phyloP scores from a whole-genome alignment of 768 basidiomycete species.

The Dioszegia hungarica region DNA sequence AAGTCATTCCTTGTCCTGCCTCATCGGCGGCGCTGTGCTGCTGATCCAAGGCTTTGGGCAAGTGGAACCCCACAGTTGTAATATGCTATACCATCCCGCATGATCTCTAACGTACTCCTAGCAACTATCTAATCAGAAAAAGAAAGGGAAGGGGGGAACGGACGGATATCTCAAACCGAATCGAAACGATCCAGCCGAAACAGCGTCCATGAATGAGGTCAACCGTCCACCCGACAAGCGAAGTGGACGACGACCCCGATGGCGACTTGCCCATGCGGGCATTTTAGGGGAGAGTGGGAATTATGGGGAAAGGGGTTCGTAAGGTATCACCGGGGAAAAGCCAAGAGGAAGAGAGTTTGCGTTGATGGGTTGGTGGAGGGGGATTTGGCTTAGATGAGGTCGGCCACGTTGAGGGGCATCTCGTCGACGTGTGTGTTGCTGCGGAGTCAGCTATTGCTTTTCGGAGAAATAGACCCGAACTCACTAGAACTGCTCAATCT shows the following conservation, averaged over 20 bases:
- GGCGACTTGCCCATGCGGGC: constrained; percentile 19
- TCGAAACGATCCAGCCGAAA: constrained; percentile 24
- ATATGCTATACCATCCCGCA: constrained; percentile 7
- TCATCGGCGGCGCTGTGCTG: too few relatives aligned
- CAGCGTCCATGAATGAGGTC: constrained; percentile 20
- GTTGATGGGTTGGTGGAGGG: not conserved
- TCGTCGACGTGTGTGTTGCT: constrained; percentile 66
- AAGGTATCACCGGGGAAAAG: too few relatives aligned
- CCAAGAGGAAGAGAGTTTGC: not conserved
- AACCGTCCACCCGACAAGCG: constrained; percentile 34
- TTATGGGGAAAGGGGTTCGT: not conserved
- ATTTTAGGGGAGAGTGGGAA: not conserved
- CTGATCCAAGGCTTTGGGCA: too few relatives aligned
- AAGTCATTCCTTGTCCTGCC: too few relatives aligned
- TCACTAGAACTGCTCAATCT: constrained; percentile 98
- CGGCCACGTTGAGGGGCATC: constrained; percentile 94
- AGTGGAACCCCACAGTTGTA: too few relatives aligned
- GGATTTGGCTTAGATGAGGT: constrained; percentile 79
- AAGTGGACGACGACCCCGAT: constrained; percentile 37
- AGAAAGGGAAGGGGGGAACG: not conserved
- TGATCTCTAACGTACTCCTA: not conserved
- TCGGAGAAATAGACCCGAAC: constrained; percentile 46
- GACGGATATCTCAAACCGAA: constrained; percentile 18
- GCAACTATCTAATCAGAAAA: not conserved
- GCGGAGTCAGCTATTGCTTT: constrained; percentile 10